These are phyloP conservation scores for Paragyromitra xinjiangensis DNA, from an alignment of 495 filamentous ascomycete species.

Conservation along the genomic window DNA sequence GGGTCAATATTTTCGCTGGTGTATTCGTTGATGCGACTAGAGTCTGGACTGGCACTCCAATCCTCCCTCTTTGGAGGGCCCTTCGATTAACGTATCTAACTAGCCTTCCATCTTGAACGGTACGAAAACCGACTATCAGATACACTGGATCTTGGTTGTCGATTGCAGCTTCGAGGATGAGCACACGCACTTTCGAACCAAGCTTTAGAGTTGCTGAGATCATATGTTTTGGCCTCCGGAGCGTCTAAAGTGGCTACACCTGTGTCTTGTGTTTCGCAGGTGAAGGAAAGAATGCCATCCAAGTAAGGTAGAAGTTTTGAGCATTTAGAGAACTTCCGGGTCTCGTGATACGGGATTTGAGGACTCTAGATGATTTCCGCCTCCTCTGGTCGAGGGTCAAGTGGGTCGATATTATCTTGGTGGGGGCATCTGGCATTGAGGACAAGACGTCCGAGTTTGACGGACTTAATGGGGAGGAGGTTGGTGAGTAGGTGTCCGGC, in stretches of 20 bases:
- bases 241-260: constrained; percentile 16
- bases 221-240: constrained; percentile 28
- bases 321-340: no score
- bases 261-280: background rate
- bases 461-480: no score
- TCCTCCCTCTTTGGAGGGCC: no score
- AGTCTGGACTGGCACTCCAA: no score
- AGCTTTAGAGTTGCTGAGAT: constrained; percentile 31
- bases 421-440: no score
- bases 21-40: background rate
- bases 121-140: constrained; percentile 34
- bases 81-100: background rate
- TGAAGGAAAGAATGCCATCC: background rate
- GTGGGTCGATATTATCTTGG: no score
- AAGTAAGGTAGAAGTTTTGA: no score
- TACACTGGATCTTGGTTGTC: constrained; percentile 14
- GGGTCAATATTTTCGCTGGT: background rate
- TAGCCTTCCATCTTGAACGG: constrained; percentile 21
- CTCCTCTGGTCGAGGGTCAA: no score
- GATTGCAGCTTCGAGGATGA: constrained; percentile 6
- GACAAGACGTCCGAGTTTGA: no score
- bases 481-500: no score
- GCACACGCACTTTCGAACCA: constrained; percentile 27
- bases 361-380: no score
- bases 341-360: no score